Conservation (phyloP, 1,284 basidiomycete species). For the Melampsora larici-populina region DNA sequence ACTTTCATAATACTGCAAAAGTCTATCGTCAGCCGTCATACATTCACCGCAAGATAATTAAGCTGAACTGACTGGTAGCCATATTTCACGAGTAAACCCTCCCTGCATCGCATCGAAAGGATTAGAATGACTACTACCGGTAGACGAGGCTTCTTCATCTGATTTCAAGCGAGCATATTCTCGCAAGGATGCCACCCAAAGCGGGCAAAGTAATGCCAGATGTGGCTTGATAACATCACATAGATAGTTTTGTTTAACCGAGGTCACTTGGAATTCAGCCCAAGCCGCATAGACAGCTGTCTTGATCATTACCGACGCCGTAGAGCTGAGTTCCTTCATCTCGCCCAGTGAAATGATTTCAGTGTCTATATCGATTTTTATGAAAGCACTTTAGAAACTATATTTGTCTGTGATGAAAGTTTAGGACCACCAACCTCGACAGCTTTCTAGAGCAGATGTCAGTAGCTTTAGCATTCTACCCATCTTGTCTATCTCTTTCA, state of each 20-base stretch:
- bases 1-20: constrained; percentile 68
- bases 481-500: constrained; percentile 84
- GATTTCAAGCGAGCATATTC: constrained; percentile 82
- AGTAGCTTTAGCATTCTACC: constrained; percentile 88
- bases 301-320: constrained; percentile 89
- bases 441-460: constrained; percentile 73
- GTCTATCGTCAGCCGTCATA: neutral
- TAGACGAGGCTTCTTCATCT: constrained; percentile 56
- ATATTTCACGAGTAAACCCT: constrained; percentile 80
- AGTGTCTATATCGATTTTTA: constrained; percentile 60
- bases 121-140: constrained; percentile 55
- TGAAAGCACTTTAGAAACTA: neutral
- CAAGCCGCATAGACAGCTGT: constrained; percentile 91
- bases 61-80: constrained; percentile 61
- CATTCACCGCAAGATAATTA: neutral
- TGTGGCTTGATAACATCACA: constrained; percentile 79
- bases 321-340: constrained; percentile 79
- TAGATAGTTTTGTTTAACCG: constrained; percentile 71
- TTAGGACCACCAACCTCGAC: constrained; percentile 60
- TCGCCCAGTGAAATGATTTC: constrained; percentile 82
- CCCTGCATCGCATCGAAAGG: constrained; percentile 74
- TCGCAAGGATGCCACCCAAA: constrained; percentile 73
- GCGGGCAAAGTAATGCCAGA: constrained; percentile 66
- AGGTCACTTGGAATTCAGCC: constrained; percentile 86
- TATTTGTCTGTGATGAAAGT: neutral